Conservation (phyloP, 1,139 yeast genomes). For the Candida frijolesensis region DNA sequence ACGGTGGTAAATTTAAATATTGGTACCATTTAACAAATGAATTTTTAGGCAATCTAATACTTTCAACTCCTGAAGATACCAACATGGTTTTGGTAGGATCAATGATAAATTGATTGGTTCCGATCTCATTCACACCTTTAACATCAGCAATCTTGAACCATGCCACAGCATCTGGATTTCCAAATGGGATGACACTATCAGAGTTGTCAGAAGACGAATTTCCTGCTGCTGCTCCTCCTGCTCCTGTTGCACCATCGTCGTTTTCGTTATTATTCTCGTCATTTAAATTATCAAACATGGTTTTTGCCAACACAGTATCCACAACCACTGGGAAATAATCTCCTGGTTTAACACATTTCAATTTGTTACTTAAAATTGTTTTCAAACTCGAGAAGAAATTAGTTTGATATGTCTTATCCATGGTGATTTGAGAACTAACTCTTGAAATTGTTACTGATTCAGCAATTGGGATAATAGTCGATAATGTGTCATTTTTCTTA, state of each 20-base stretch:
- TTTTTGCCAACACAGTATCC: constrained; percentile 68
- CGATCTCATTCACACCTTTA: constrained; percentile 31
- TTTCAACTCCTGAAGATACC: constrained; percentile 65
- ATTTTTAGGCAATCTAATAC: constrained; percentile 39
- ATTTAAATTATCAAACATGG: constrained; percentile 47
- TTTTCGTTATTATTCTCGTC: constrained; percentile 25
- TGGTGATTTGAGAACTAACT: constrained; percentile 69
- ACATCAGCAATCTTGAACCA: constrained; percentile 72
- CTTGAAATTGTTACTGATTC: constrained; percentile 61
- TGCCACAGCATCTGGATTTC: constrained; percentile 73
- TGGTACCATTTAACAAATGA: constrained; percentile 47
- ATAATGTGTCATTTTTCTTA: constrained; percentile 17
- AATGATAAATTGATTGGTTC: constrained; percentile 54
- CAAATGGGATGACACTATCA: constrained; percentile 50
- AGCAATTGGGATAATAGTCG: constrained; percentile 37
- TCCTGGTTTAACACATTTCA: constrained; percentile 59
- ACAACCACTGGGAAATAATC: constrained; percentile 79
- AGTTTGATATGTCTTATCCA: constrained; percentile 67
- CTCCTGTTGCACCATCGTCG: constrained; percentile 9
- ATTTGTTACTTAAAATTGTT: constrained; percentile 56
- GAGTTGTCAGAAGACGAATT: constrained; percentile 22
- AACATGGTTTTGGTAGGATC: constrained; percentile 68
- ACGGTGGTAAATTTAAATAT: constrained; percentile 46
- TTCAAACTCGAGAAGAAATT: constrained; percentile 66
- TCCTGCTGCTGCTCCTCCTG: not conserved